Evolutionary conservation across 179 eudicot species (phyloP).

Genomic region (Vitellaria paradoxa): DNA sequence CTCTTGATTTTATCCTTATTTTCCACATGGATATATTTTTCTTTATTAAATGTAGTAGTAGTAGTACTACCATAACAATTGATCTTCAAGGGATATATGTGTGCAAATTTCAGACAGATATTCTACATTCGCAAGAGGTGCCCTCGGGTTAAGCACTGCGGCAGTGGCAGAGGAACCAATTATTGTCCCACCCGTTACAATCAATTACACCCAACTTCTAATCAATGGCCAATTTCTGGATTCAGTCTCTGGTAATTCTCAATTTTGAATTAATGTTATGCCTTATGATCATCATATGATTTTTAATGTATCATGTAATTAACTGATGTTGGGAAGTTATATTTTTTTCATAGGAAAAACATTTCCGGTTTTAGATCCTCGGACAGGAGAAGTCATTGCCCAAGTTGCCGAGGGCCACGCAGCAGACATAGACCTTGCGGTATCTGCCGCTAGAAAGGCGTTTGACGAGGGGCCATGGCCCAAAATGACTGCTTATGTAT

Average conservation of each 20-base stretch:
- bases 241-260: constrained; percentile 74
- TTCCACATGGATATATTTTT: neutral
- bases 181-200: constrained; percentile 58
- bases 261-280: neutral
- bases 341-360: constrained; percentile 57
- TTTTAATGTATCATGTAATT: neutral
- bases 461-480: constrained; percentile 99
- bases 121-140: constrained; percentile 31
- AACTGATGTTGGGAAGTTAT: neutral
- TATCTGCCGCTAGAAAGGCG: constrained; percentile 88
- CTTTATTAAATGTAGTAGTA: neutral
- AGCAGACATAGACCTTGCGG: constrained; percentile 84
- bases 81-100: neutral
- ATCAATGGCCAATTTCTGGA: constrained; percentile 91
- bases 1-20: neutral
- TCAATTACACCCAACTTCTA: constrained; percentile 71
- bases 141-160: constrained; percentile 52
- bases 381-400: constrained; percentile 81
- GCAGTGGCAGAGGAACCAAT: constrained; percentile 53
- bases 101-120: constrained; percentile 38
- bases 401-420: constrained; percentile 76
- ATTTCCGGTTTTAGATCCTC: constrained; percentile 80
- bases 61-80: neutral
- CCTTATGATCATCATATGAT: neutral
- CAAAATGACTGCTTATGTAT: constrained; percentile 84